Evolutionary conservation across 2,329 filamentous ascomycete species (phyloP).

Genomic region (Aspergillus novofumigatus): DNA sequence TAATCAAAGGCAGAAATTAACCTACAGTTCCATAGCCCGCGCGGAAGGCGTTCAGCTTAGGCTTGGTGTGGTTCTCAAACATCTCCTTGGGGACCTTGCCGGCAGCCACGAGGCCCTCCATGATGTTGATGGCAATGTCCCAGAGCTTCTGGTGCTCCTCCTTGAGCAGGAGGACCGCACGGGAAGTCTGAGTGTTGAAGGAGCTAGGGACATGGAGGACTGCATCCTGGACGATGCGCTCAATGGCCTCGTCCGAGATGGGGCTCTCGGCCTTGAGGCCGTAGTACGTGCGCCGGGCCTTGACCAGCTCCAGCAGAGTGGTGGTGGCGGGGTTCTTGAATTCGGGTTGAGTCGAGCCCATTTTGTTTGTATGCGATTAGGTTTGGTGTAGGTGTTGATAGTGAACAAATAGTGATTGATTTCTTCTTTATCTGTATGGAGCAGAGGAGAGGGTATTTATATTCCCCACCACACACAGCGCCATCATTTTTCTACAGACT

Average conservation of each 20-base stretch:
- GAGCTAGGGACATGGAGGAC: slow-evolving; percentile 68
- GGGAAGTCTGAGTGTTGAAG: slow-evolving; percentile 84
- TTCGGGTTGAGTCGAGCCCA: slow-evolving; percentile 31
- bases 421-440: neutral
- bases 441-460: neutral
- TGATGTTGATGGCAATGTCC: slow-evolving; percentile 67
- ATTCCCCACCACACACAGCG: neutral
- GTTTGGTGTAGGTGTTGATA: too few species aligned
- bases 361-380: slow-evolving; percentile 18
- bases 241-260: slow-evolving; percentile 30
- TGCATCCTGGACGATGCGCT: slow-evolving; percentile 34
- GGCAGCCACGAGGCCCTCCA: slow-evolving; percentile 39
- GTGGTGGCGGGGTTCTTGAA: slow-evolving; percentile 31
- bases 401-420: too few species aligned
- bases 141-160: slow-evolving; percentile 85
- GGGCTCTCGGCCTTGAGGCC: slow-evolving; percentile 30
- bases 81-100: slow-evolving; percentile 52
- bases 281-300: slow-evolving; percentile 30
- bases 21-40: slow-evolving; percentile 70
- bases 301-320: slow-evolving; percentile 28
- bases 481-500: neutral
- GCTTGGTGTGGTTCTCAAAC: slow-evolving; percentile 44
- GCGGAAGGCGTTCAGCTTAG: slow-evolving; percentile 57
- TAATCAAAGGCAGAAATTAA: slow-evolving; percentile 13
- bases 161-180: slow-evolving; percentile 72